Evolutionary conservation across 2,329 filamentous ascomycete species (phyloP), one percentile per base, ranked within the genome.

Genomic region (Ophiocordyceps camponoti-rufipedis): DNA sequence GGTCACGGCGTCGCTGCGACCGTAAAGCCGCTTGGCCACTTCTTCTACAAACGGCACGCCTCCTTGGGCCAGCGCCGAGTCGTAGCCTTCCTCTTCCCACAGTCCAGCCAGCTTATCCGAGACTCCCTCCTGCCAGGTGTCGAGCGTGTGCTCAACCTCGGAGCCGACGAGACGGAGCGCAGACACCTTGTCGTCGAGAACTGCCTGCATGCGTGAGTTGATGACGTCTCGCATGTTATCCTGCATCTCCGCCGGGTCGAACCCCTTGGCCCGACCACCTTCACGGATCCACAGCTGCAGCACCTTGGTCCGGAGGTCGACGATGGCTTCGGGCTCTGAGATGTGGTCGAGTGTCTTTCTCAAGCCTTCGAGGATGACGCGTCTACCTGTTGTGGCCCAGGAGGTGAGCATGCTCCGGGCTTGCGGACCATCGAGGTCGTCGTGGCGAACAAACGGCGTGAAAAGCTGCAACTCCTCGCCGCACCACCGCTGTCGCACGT

Each of bases 371-470:
- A 83, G 58, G 46, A 86, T 64, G 8, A 71, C 67, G 41, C 72
- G 64, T 16, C 75, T 73, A 1, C 77, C 78, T 44, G 71, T 69
- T 44, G 68, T 68, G 0, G 78, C 76, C 82, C 83, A 88, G 28
- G 57, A 58, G 19, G 69, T 70, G 13, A 85, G 68, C 59, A 75
- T 75, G 2, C 75, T 71, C 40, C 71, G 69, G 1, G 75, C 74
- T 48, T 78, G 71, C 23, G 67, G 62, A 18, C 72, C 75, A 23
- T 78, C 73, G 5, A 85, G 61, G 51, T 91, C 83, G 51, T 88
- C 85, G 53, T 93, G 80, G 29, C 84, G 78, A 33, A 93, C 83
- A 65, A 86, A 94, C 0, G 88, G 88, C 1, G 80, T 89, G 57
- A 93, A 95, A 51, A 82, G 82, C 42, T 75, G 76, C 40, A 94